Evolutionary conservation across 352 stramenopile species (phyloP).

Genomic region (Blastocystis sp.): DNA sequence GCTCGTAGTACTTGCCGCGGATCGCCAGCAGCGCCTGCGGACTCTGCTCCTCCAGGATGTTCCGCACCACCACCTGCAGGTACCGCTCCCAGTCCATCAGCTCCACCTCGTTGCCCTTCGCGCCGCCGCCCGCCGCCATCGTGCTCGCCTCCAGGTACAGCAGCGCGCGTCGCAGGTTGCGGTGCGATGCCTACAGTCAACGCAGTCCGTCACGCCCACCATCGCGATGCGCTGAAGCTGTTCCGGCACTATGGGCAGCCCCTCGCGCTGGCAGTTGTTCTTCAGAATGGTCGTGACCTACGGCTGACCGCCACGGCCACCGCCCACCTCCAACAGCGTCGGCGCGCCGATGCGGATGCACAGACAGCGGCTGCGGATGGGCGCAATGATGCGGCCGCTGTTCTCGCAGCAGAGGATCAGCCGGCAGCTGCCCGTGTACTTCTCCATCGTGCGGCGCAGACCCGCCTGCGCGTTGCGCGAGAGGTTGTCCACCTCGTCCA

Average conservation of each 20-base stretch:
- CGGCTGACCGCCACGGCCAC: background rate
- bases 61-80: constrained; percentile 86
- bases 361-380: constrained; percentile 90
- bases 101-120: constrained; percentile 76
- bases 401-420: constrained; percentile 95
- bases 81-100: constrained; percentile 94
- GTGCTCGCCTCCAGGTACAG: constrained; percentile 92
- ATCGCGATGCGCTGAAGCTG: constrained; percentile 72
- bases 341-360: constrained; percentile 88
- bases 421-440: constrained; percentile 88
- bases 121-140: background rate
- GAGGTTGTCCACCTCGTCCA: constrained; percentile 95
- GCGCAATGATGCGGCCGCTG: constrained; percentile 92
- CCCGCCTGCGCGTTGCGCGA: constrained; percentile 93
- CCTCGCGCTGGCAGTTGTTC: constrained; percentile 85
- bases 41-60: constrained; percentile 90
- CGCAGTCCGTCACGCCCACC: background rate
- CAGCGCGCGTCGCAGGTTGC: constrained; percentile 91
- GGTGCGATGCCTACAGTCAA: constrained; percentile 78
- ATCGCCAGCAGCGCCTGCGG: constrained; percentile 86
- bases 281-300: constrained; percentile 75
- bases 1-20: constrained; percentile 94
- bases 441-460: constrained; percentile 94
- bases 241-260: constrained; percentile 79
- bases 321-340: constrained; percentile 66